phyloP scores from a whole-genome alignment of 2,329 filamentous ascomycete species.

The Apiospora rasikravindrae region DNA sequence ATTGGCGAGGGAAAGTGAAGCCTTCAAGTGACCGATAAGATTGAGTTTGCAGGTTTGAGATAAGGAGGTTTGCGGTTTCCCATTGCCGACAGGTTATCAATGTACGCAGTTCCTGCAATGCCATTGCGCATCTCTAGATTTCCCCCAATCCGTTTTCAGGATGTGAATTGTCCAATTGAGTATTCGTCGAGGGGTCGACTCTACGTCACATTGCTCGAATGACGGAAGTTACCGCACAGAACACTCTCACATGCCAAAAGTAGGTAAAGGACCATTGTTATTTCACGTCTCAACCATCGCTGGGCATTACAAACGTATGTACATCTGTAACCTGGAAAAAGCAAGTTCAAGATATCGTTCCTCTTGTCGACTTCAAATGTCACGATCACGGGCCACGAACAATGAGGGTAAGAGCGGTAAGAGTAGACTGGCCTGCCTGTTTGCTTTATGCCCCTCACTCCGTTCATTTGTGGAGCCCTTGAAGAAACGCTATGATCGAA shows the following conservation, averaged over 20 bases:
- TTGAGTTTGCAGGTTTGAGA: neutral
- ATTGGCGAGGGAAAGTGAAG: neutral
- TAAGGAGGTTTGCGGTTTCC: neutral
- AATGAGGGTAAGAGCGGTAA: too few species aligned
- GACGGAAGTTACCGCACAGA: neutral
- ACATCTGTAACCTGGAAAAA: neutral
- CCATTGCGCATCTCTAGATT: neutral
- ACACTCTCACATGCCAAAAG: conserved; percentile 6
- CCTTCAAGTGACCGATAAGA: neutral
- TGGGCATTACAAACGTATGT: neutral
- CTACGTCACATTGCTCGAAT: neutral
- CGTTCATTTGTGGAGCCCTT: neutral
- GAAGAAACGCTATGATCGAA: neutral
- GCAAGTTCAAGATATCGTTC: neutral
- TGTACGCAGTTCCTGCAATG: neutral
- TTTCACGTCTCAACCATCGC: neutral
- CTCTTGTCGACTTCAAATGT: neutral
- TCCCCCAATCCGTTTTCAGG: too few species aligned
- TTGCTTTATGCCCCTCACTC: neutral
- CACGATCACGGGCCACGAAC: neutral
- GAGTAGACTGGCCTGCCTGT: neutral
- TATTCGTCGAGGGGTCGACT: neutral
- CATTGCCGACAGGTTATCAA: neutral
- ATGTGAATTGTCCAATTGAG: too few species aligned
- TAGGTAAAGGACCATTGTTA: neutral